These are phyloP conservation scores for Fusarium phyllophilum DNA, from an alignment of 2,329 filamentous ascomycete genomes.

Conservation along the genomic window DNA sequence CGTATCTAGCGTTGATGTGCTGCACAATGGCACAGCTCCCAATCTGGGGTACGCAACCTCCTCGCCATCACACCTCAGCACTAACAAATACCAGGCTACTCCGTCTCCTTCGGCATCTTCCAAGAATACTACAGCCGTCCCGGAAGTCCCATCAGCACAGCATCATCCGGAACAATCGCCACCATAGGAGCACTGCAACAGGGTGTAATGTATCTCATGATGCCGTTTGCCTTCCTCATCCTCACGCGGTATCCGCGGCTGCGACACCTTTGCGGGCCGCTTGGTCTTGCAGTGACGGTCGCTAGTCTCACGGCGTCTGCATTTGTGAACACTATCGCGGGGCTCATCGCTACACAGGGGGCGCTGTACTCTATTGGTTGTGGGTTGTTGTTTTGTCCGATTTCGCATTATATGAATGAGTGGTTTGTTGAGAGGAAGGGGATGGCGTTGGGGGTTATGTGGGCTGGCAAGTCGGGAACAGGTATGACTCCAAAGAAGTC, in stretches of 20 bases:
- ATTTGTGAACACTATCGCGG: conserved; percentile 59
- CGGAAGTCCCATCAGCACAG: conserved; percentile 58
- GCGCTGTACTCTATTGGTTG: conserved; percentile 67
- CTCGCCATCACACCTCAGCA: accelerated
- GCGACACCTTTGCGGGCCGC: conserved; percentile 53
- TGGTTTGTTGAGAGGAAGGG: conserved; percentile 66
- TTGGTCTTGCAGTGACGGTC: conserved; percentile 58
- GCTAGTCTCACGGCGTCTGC: conserved; percentile 60
- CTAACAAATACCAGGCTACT: conserved; percentile 37
- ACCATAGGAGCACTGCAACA: conserved; percentile 39
- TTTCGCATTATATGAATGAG: conserved; percentile 66
- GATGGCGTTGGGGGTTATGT: conserved; percentile 68
- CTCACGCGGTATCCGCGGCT: conserved; percentile 54
- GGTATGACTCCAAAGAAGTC: not conserved
- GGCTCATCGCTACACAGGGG: conserved; percentile 68
- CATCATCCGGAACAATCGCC: conserved; percentile 45
- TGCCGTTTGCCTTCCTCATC: conserved; percentile 58
- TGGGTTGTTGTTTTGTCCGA: conserved; percentile 60
- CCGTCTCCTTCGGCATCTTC: conserved; percentile 70
- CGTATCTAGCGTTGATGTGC: conserved; percentile 45
- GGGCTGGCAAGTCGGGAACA: conserved; percentile 56
- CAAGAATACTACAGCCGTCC: conserved; percentile 72
- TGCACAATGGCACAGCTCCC: conserved; percentile 47
- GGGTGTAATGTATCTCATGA: conserved; percentile 64
- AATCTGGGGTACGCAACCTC: conserved; percentile 42